phyloP scores from a whole-genome alignment of 2,329 filamentous ascomycete genomes.

The Ophiostoma angusticollis region DNA sequence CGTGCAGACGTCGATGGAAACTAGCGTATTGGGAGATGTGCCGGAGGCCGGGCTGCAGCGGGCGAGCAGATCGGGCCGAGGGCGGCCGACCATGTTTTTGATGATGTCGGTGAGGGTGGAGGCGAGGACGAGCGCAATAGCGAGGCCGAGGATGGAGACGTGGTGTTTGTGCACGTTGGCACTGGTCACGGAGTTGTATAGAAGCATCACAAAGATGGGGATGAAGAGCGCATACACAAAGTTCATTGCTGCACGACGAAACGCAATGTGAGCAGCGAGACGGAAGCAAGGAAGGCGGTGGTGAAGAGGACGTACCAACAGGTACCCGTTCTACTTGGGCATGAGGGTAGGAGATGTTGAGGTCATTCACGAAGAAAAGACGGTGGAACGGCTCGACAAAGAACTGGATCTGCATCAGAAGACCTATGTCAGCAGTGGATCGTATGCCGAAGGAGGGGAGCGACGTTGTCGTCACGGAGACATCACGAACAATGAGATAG shows the following conservation, averaged over 20 bases:
- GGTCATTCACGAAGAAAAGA: conserved; percentile 82
- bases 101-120: conserved; percentile 78
- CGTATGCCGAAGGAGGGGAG: no score
- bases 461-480: no score
- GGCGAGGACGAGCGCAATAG: conserved; percentile 63
- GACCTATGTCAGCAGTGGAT: background rate
- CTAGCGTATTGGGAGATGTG: conserved; percentile 38
- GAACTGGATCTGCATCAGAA: conserved; percentile 41
- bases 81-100: conserved; percentile 77
- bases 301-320: conserved; percentile 41
- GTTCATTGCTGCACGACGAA: conserved; percentile 48
- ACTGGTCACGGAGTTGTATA: conserved; percentile 50
- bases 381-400: conserved; percentile 79
- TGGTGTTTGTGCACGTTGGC: conserved; percentile 68
- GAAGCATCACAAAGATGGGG: conserved; percentile 53
- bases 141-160: conserved; percentile 69
- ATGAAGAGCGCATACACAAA: conserved; percentile 66
- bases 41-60: conserved; percentile 58
- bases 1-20: conserved; percentile 60
- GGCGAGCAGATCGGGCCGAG: conserved; percentile 42
- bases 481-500: conserved; percentile 46
- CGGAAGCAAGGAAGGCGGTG: background rate
- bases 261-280: background rate
- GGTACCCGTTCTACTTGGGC: conserved; percentile 73
- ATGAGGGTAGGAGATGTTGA: conserved; percentile 74